Evolutionary conservation across 2,329 filamentous ascomycete genomes (phyloP).

Genomic region (Neofusicoccum sp.): DNA sequence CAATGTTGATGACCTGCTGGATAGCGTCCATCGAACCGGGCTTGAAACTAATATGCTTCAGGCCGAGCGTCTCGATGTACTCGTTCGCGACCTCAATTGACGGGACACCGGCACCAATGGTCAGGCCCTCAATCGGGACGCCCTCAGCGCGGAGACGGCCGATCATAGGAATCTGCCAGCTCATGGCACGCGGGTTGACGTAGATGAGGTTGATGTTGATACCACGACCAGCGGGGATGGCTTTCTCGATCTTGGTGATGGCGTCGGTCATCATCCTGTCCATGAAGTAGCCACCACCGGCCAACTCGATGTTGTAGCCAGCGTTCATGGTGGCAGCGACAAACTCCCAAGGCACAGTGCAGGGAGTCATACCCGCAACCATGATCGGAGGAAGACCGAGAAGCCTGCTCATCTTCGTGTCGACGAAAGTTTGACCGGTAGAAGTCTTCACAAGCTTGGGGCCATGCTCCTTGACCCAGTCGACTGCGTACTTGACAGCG

Average conservation of each 20-base stretch:
- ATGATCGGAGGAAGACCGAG: slow-evolving; percentile 52
- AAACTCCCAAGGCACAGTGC: slow-evolving; percentile 53
- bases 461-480: slow-evolving; percentile 97
- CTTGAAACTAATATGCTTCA: slow-evolving; percentile 54
- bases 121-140: slow-evolving; percentile 51
- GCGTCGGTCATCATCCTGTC: slow-evolving; percentile 48
- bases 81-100: slow-evolving; percentile 52
- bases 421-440: slow-evolving; percentile 84
- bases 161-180: slow-evolving; percentile 56
- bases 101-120: slow-evolving; percentile 52
- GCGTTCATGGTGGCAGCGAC: slow-evolving; percentile 58
- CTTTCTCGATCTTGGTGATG: slow-evolving; percentile 48
- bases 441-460: slow-evolving; percentile 91
- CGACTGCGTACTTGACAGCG: slow-evolving; percentile 89
- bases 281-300: slow-evolving; percentile 55
- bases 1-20: slow-evolving; percentile 51
- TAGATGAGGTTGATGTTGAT: slow-evolving; percentile 59
- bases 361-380: slow-evolving; percentile 54
- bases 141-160: slow-evolving; percentile 51
- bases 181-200: slow-evolving; percentile 55
- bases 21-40: slow-evolving; percentile 50
- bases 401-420: slow-evolving; percentile 70
- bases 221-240: slow-evolving; percentile 51
- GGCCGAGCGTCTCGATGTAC: slow-evolving; percentile 60
- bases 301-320: slow-evolving; percentile 52